A percentile compares a stretch with the other conserved stretches of the same genome.
Conservation (phyloP, 805 yeast genomes). For the Myxozyma mucilagina region DNA sequence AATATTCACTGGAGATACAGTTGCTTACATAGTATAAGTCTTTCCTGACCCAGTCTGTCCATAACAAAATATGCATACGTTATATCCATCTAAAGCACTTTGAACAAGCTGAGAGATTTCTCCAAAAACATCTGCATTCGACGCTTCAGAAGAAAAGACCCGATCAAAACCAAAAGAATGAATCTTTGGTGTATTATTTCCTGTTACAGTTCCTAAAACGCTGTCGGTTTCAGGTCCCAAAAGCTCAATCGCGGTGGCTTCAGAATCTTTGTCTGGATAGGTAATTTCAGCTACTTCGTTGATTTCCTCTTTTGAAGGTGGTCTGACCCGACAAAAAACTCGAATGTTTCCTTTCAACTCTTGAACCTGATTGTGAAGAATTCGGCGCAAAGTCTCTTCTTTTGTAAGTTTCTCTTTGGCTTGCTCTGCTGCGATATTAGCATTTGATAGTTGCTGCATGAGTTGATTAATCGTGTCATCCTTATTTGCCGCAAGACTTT, state of each 20-base stretch:
- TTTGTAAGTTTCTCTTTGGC: slow-evolving; percentile 45
- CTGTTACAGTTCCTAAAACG: slow-evolving; percentile 30
- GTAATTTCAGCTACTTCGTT: slow-evolving; percentile 38
- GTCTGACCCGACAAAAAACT: slow-evolving; percentile 84
- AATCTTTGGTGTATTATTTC: slow-evolving; percentile 32
- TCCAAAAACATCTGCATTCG: slow-evolving; percentile 68
- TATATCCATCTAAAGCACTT: slow-evolving; percentile 81
- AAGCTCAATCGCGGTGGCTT: slow-evolving; percentile 34
- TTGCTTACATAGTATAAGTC: slow-evolving; percentile 73
- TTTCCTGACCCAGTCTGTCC: slow-evolving; percentile 98
- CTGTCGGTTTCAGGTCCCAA: slow-evolving; percentile 32
- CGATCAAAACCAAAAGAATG: slow-evolving; percentile 70
- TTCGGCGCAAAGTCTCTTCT: slow-evolving; percentile 60
- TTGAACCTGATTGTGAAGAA: slow-evolving; percentile 71
- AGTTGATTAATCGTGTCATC: slow-evolving; percentile 31
- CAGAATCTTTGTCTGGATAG: slow-evolving; percentile 39
- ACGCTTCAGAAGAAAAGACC: slow-evolving; percentile 57
- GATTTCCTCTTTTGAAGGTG: slow-evolving; percentile 42
- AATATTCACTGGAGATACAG: not conserved
- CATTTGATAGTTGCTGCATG: slow-evolving; percentile 32
- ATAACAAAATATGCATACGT: slow-evolving; percentile 92
- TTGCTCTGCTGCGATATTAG: slow-evolving; percentile 38
- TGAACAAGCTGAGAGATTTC: slow-evolving; percentile 87
- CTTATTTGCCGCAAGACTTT: slow-evolving; percentile 27
- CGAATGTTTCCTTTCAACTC: slow-evolving; percentile 90